These are phyloP conservation scores for Lactifluus echinatus DNA, from an alignment of 768 basidiomycete species.

Conservation along the genomic window DNA sequence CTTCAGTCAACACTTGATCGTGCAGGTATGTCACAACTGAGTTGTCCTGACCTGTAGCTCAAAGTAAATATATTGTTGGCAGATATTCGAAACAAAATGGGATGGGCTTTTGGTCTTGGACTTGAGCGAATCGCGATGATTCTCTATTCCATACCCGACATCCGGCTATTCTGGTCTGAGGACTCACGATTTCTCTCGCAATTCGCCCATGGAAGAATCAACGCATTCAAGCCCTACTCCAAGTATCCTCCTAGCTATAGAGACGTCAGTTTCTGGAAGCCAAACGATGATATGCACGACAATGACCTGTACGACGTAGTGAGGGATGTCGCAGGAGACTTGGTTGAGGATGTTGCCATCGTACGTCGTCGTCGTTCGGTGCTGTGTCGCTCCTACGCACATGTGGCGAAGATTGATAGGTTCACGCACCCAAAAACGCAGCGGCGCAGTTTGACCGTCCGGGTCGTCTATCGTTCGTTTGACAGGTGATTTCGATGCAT, in stretches of 20 bases:
- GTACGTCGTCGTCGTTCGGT: constrained; percentile 35
- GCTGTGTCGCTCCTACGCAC: constrained; percentile 1
- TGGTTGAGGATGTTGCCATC: constrained; percentile 84
- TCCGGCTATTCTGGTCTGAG: constrained; percentile 93
- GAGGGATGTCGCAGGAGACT: constrained; percentile 83
- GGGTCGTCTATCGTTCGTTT: constrained; percentile 95
- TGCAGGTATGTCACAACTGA: constrained; percentile 51
- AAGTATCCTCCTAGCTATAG: constrained; percentile 90
- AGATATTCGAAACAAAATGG: constrained; percentile 78
- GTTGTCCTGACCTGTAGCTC: background rate
- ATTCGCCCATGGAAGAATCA: constrained; percentile 69
- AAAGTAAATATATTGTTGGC: background rate
- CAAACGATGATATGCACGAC: constrained; percentile 59
- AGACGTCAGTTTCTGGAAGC: constrained; percentile 92
- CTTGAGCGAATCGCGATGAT: constrained; percentile 98
- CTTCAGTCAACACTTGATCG: constrained; percentile 81
- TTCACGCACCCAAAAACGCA: constrained; percentile 86
- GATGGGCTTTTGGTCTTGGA: constrained; percentile 98
- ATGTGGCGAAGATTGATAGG: constrained; percentile 65
- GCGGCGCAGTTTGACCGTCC: constrained; percentile 73
- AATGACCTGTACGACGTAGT: constrained; percentile 97
- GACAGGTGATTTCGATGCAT: constrained; percentile 52
- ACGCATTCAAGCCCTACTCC: constrained; percentile 83
- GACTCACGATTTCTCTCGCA: constrained; percentile 85
- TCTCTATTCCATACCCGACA: constrained; percentile 93